phyloP scores from a whole-genome alignment of 108 stramenopile species.

The Nitzschia sp. region DNA sequence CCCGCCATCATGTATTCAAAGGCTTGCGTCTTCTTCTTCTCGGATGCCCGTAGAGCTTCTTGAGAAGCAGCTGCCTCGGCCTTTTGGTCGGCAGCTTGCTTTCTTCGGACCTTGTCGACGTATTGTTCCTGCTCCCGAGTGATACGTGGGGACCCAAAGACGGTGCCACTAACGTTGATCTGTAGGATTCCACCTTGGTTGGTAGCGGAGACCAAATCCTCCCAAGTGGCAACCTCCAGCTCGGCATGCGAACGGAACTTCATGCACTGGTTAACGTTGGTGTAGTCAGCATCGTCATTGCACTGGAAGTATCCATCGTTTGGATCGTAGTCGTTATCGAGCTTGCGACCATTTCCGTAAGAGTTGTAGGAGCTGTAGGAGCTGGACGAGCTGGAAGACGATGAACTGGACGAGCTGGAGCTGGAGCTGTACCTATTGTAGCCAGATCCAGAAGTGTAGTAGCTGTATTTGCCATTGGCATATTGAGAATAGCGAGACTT shows the following conservation, averaged over 20 bases:
- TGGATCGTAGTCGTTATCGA: constrained; percentile 25
- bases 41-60: constrained; percentile 14
- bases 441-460: constrained; percentile 4
- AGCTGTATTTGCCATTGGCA: constrained; percentile 13
- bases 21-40: constrained; percentile 9
- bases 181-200: constrained; percentile 49
- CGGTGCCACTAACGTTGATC: constrained; percentile 32
- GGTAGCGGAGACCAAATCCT: constrained; percentile 45
- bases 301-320: constrained; percentile 49
- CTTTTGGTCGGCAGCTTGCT: constrained; percentile 26
- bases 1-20: constrained; percentile 11
- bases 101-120: constrained; percentile 22
- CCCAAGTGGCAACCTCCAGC: constrained; percentile 40
- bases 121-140: constrained; percentile 32
- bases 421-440: constrained; percentile 21
- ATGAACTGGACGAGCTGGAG: constrained; percentile 10
- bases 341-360: constrained; percentile 13
- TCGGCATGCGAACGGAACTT: constrained; percentile 53
- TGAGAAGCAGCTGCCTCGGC: constrained; percentile 14
- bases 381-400: background rate
- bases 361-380: constrained; percentile 17
- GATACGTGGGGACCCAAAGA: constrained; percentile 30
- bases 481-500: constrained; percentile 13
- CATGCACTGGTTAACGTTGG: constrained; percentile 64
- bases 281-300: constrained; percentile 62